Evolutionary conservation across 768 basidiomycete genomes (phyloP).

Genomic region (Suillus bovinus): DNA sequence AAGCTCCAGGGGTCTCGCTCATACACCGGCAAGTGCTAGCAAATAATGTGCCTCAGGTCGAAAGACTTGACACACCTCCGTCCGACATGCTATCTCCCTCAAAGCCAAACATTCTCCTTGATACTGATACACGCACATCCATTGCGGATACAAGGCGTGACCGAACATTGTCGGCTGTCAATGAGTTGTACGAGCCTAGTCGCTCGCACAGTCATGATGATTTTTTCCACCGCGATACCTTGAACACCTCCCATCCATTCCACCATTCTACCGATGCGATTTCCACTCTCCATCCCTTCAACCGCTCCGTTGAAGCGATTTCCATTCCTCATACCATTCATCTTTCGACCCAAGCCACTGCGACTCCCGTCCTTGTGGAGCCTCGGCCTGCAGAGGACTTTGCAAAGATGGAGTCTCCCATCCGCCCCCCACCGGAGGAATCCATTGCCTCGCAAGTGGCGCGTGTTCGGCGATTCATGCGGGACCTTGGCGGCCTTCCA

Average conservation of each 20-base stretch:
- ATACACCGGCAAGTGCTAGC: neutral
- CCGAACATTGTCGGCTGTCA: constrained; percentile 1
- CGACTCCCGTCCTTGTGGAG: constrained; percentile 41
- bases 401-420: constrained; percentile 47
- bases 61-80: constrained; percentile 5
- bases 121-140: constrained; percentile 1
- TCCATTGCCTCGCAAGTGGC: constrained; percentile 37
- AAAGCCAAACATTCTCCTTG: constrained; percentile 3
- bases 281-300: constrained; percentile 1
- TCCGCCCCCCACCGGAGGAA: constrained; percentile 39
- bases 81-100: neutral
- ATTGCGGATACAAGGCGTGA: constrained; percentile 9
- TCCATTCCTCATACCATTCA: constrained; percentile 6
- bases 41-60: constrained; percentile 9
- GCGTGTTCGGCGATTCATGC: constrained; percentile 38
- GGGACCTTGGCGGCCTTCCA: constrained; percentile 42
- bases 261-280: constrained; percentile 2
- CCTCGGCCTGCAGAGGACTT: constrained; percentile 47
- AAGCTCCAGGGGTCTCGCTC: neutral
- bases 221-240: neutral
- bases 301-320: neutral
- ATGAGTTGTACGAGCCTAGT: constrained; percentile 4
- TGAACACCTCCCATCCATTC: constrained; percentile 1
- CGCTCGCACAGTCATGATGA: constrained; percentile 4
- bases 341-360: constrained; percentile 20